These are phyloP conservation scores for Globisporangium canariense DNA, from an alignment of 352 stramenopile species.

Conservation along the genomic window DNA sequence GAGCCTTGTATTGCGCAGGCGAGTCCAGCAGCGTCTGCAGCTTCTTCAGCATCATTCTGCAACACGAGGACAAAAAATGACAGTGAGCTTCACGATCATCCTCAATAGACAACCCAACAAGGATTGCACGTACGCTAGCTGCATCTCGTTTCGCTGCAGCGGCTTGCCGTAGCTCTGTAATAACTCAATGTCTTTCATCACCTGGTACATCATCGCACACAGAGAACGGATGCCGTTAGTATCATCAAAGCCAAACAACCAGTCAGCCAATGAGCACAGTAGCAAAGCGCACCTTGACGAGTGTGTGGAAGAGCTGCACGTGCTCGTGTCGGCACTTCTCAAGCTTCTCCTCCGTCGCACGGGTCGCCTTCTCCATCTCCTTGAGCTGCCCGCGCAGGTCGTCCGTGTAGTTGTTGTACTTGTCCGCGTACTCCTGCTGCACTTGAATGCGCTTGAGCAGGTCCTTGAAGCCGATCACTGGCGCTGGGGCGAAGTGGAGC, in stretches of 20 bases:
- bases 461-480: conserved; percentile 76
- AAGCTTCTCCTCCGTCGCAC: conserved; percentile 79
- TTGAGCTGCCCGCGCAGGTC: conserved; percentile 69
- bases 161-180: conserved; percentile 85
- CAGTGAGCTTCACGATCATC: neutral
- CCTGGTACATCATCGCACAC: conserved; percentile 18
- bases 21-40: conserved; percentile 75
- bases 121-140: conserved; percentile 60
- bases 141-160: conserved; percentile 72
- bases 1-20: conserved; percentile 85
- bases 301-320: conserved; percentile 76
- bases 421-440: conserved; percentile 75
- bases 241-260: neutral
- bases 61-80: conserved; percentile 2
- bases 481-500: conserved; percentile 68
- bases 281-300: conserved; percentile 53
- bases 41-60: conserved; percentile 79
- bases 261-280: neutral
- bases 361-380: conserved; percentile 81
- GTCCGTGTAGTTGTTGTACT: conserved; percentile 80
- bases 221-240: conserved; percentile 4
- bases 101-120: conserved; percentile 4
- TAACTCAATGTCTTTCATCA: conserved; percentile 88
- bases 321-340: conserved; percentile 84
- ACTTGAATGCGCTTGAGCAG: conserved; percentile 81